Base-by-base conservation (phyloP, 129 eudicot species). In the Apium graveolens region DNA sequence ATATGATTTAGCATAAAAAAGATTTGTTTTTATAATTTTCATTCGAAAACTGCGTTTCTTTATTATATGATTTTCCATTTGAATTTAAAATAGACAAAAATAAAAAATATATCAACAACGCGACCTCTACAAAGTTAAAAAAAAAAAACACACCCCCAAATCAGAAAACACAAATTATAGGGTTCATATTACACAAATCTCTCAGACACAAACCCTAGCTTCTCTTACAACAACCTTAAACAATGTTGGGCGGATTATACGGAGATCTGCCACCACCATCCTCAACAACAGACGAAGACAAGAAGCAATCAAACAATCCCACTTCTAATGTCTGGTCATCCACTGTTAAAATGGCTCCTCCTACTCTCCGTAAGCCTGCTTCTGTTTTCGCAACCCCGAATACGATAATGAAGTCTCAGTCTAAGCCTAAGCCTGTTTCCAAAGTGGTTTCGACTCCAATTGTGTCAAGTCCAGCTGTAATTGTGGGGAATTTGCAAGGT, bases 221-320 rank as follows among this genome's bases (percentile, higher is more conserved):
- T 53, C 24, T 49, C 60, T 49, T 49, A 18, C 60, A 53, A 53
- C 63, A 53, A 53, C 11, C 62, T 53, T 53, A 24, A 21, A 24
- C 55, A 57, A 92, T 92, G 97, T 85, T 92, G 4, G 97, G 97
- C 43, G 97, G 97, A 44, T 88, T 92, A 82, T 92, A 92, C 86
- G 97, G 97, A 49, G 97, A 92, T 75, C 90, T 92, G 0, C 97
- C 97, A n/a, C 97, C 97, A 16, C 97, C 97, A 24, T 90, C 97
- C 10, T 88, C 97, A 60, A 72, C 92, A 39, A 86, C 55, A 48
- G 55, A 87, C 32, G 93, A 87, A 35, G 91, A 88, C 31, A 57
- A 24, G 31, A 48, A 81, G 46, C 87, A 48, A 57, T 57, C 84
- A 70, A 84, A 74, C 65, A 44, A 12, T 12, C 70, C 88, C 32